Evolutionary conservation across 768 basidiomycete species (phyloP).

Genomic region (Xanthoconium stramineum): DNA sequence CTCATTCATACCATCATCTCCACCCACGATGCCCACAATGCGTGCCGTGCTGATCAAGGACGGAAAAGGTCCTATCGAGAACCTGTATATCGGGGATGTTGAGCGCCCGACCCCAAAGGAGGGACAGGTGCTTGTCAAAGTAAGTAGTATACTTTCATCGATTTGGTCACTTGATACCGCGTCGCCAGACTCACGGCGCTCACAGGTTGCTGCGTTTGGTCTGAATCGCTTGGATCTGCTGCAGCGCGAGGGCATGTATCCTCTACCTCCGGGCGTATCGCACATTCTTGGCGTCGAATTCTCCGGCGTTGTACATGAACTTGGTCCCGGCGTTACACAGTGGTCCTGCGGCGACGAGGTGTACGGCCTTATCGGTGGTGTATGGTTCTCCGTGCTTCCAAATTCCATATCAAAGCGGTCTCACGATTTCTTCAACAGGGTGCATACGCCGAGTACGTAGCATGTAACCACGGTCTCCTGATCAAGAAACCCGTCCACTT

Average conservation of each 20-base stretch:
- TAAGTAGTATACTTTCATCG: slow-evolving; percentile 22
- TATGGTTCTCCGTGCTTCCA: slow-evolving; percentile 37
- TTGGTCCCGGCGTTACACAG: slow-evolving; percentile 47
- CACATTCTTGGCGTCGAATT: slow-evolving; percentile 87
- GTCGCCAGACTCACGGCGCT: not conserved
- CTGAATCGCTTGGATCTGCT: slow-evolving; percentile 83
- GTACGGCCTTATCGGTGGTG: slow-evolving; percentile 76
- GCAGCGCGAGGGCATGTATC: slow-evolving; percentile 73
- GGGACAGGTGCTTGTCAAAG: slow-evolving; percentile 80
- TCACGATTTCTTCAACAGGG: slow-evolving; percentile 47
- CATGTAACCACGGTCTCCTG: slow-evolving; percentile 60
- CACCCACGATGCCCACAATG: slow-evolving; percentile 44
- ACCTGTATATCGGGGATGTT: slow-evolving; percentile 72
- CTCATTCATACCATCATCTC: not conserved
- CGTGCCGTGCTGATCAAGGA: slow-evolving; percentile 77
- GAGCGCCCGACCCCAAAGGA: slow-evolving; percentile 55
- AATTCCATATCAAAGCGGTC: not conserved
- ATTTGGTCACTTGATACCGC: not conserved
- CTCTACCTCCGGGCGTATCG: slow-evolving; percentile 72
- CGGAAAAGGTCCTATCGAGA: slow-evolving; percentile 70
- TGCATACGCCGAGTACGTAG: slow-evolving; percentile 87
- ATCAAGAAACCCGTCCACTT: slow-evolving; percentile 72
- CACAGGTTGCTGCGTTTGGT: slow-evolving; percentile 78
- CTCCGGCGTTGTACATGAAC: slow-evolving; percentile 57
- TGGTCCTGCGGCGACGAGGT: slow-evolving; percentile 72